Evolutionary conservation across 2,329 filamentous ascomycete species (phyloP), one percentile per base, ranked within the genome.

Genomic region (Sclerotinia sclerotiorum): DNA sequence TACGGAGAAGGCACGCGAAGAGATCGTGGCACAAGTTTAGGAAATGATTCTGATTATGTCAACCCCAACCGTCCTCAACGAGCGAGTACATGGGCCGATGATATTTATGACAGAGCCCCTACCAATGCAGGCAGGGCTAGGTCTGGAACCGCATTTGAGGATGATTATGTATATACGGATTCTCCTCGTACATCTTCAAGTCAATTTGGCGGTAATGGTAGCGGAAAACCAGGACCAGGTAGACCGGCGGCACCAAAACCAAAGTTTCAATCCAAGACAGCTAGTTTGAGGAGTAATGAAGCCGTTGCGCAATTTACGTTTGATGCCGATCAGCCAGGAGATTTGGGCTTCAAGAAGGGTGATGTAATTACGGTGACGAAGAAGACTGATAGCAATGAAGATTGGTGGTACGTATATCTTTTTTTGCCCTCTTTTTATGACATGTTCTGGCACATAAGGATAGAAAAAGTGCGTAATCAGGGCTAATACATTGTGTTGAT

Each of bases 281-380:
- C 82, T 0, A 70, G 82, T 70, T 76, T 88, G 69, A 86, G 84
- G 77, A 84, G 86, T 73, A 93, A 97, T 73, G 92, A 98, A 80
- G 95, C 93, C 0, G 84, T 97, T 27, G 95, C 95, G 2, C 84
- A 97, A 71, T 98, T 91, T 80, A 97, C 92, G 2, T 99, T 99
- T 77, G 94, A 98, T 71, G 90, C 93, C 0, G 94, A 97, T 76
- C 94, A 97, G 79, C 88, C 93, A 0, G 94, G 94, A 5, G 94
- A 99, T 78, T 79, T 98, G 68, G 92, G 90, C 0, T 99, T 99
- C 81, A 97, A 97, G 82, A 99, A 99, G 84, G 95, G 95, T 27
- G 95, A 99, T 42, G 80, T 98, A 68, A 97, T 99, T 73, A 97
- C 93, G 0, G 93, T 99, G 69, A 79, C 97, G 68, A 97, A 99